Percentiles rank a stretch among this genome's conserved stretches.
phyloP scores from a whole-genome alignment of 176 grass and related monocot genomes.

The Saccharum officinarum region DNA sequence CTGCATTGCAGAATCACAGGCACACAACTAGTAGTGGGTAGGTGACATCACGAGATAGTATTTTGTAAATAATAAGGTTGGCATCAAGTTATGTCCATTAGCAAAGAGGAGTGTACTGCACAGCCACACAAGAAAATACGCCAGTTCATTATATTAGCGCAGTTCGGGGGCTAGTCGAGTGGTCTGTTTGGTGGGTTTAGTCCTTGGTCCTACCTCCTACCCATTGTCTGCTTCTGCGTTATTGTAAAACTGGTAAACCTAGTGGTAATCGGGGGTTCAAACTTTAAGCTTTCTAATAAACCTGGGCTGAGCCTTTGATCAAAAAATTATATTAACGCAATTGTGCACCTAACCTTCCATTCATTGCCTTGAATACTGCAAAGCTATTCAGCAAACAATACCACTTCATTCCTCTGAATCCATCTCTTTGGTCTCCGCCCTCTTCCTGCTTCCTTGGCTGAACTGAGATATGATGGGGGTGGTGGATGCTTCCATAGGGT shows the following conservation, averaged over 20 bases:
- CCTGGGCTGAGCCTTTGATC: too few relatives aligned
- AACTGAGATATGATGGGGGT: not conserved
- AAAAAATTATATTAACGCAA: too few relatives aligned
- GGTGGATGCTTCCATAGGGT: not conserved
- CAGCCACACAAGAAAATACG: not conserved
- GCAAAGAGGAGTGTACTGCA: too few relatives aligned
- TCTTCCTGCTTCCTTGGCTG: not conserved
- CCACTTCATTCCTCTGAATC: not conserved
- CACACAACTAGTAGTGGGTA: not conserved
- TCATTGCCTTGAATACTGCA: not conserved
- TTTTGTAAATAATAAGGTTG: not conserved
- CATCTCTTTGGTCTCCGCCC: not conserved
- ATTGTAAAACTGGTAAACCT: too few relatives aligned
- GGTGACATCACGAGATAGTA: not conserved
- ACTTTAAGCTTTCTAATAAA: too few relatives aligned
- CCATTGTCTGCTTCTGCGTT: too few relatives aligned
- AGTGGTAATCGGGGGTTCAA: too few relatives aligned
- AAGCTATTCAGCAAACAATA: not conserved
- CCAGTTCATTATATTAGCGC: not conserved
- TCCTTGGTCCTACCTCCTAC: too few relatives aligned
- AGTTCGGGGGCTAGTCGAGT: too few relatives aligned
- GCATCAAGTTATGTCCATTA: too few relatives aligned
- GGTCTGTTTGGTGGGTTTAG: too few relatives aligned
- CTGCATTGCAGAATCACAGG: not conserved
- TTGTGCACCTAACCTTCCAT: not conserved